Evolutionary conservation across 2,329 filamentous ascomycete genomes (phyloP), one percentile per base, ranked within the genome.

Genomic region (Chaetomium olivaceum): DNA sequence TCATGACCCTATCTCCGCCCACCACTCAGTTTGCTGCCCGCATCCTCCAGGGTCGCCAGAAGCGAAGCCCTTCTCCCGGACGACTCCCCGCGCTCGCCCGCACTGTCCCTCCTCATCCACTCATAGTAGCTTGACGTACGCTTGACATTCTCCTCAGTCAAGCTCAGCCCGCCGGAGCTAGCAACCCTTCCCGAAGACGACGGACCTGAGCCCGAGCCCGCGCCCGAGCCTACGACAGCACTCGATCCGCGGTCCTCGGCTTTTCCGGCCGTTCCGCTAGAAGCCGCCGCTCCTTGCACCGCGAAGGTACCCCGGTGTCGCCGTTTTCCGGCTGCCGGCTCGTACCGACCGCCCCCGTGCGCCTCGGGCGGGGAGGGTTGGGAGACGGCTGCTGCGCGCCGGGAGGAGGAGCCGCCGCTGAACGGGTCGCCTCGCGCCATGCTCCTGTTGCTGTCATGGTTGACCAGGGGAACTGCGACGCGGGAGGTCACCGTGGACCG

Each of bases 131-230:
- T 48, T 31, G 61, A 54, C 6, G 61, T 54, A 9, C 48, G 43
- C 23, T 2, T 29, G 31, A 63, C 16, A 12, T 63, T 58, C 12
- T n/a, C 3, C 33, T 63, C 46, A 8, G 61, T 63, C 55, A 63
- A 14, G 33, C 55, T 39, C 46, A 29, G 3, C 5, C 52, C 29
- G 2, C 29, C 54, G 21, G 14, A 11, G 21, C 36, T 14, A 19
- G 2, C n/a, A n/a, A n/a, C 50, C 23, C 51, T 16, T 3, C 6
- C 51, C 16, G 59, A 60, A 3, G 46, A 36, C 25, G 46, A 51
- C 12, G 14, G 2, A 25, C 36, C 56, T 9, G 57, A 58, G 19
- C 25, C 39, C 11, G 36, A 48, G 14, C 33, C 56, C 11, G 33
- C 9, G 11, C 12, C 36, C 16, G 23, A 31, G 23, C 36, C 33